phyloP scores from a whole-genome alignment of 345 rosid genomes.

The Orychophragmus violaceus region DNA sequence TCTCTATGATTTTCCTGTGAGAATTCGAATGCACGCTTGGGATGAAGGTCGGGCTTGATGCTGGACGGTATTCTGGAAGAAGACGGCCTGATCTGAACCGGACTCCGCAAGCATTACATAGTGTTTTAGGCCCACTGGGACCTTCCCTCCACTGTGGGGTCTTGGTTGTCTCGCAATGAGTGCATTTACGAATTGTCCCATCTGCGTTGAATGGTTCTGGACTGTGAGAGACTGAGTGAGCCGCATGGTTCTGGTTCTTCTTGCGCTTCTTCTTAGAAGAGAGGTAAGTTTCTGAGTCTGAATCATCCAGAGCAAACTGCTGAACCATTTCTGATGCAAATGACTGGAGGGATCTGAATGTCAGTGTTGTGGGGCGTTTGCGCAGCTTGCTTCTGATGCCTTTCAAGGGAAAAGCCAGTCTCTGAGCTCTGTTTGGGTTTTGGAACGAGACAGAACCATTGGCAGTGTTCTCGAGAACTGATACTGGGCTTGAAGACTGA shows the following conservation, averaged over 20 bases:
- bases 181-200: background rate
- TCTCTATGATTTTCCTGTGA: background rate
- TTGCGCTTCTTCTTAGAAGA: slow-evolving; percentile 36
- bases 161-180: background rate
- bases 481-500: slow-evolving; percentile 60
- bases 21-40: background rate
- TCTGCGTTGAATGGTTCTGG: slow-evolving; percentile 6
- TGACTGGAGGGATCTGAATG: slow-evolving; percentile 22
- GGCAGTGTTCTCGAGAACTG: slow-evolving; percentile 61
- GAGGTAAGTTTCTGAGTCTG: slow-evolving; percentile 38
- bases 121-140: background rate
- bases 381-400: slow-evolving; percentile 82
- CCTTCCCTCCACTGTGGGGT: background rate
- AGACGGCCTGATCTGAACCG: background rate
- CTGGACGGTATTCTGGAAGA: background rate
- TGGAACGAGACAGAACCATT: slow-evolving; percentile 46
- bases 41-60: background rate
- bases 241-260: too few species aligned
- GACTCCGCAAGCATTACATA: background rate
- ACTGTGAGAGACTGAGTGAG: background rate
- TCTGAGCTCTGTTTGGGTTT: slow-evolving; percentile 27
- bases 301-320: slow-evolving; percentile 22
- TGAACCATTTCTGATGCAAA: slow-evolving; percentile 22
- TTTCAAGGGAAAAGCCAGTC: slow-evolving; percentile 41
- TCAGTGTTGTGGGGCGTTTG: slow-evolving; percentile 34